These are phyloP conservation scores for Microdochium nivale DNA, from an alignment of 2,329 filamentous ascomycete genomes.

Conservation along the genomic window DNA sequence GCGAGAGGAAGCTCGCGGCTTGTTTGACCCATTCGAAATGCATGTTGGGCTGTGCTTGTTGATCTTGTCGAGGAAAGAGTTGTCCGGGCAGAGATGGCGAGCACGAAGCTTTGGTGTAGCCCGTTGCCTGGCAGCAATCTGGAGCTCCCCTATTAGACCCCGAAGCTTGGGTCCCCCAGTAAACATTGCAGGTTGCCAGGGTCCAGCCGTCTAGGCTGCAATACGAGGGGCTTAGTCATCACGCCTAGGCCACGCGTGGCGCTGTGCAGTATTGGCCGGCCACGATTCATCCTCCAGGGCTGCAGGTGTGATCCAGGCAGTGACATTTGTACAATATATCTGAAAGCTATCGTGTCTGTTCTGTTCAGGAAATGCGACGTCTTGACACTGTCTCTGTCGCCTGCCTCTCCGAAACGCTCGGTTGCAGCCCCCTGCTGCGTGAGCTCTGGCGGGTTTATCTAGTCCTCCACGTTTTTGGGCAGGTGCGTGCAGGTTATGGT, in stretches of 20 bases:
- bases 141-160: background rate
- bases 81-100: background rate
- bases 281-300: no score
- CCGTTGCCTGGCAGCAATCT: background rate
- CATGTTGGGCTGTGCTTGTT: background rate
- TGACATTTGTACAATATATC: no score
- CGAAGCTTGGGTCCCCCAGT: no score
- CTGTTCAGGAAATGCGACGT: no score
- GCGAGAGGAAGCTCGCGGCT: slow-evolving; percentile 46
- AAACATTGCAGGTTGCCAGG: background rate
- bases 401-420: background rate
- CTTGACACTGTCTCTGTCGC: no score
- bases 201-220: background rate
- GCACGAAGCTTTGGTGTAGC: background rate
- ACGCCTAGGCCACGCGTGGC: no score
- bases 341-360: no score
- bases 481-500: background rate
- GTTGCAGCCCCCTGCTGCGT: background rate
- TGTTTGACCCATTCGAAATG: background rate
- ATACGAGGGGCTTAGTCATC: background rate
- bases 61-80: background rate
- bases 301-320: no score
- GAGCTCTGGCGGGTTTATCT: background rate
- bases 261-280: no score
- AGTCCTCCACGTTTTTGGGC: background rate